phyloP scores from a whole-genome alignment of 2,329 filamentous ascomycete genomes.

The Corniculantispora saksenae region DNA sequence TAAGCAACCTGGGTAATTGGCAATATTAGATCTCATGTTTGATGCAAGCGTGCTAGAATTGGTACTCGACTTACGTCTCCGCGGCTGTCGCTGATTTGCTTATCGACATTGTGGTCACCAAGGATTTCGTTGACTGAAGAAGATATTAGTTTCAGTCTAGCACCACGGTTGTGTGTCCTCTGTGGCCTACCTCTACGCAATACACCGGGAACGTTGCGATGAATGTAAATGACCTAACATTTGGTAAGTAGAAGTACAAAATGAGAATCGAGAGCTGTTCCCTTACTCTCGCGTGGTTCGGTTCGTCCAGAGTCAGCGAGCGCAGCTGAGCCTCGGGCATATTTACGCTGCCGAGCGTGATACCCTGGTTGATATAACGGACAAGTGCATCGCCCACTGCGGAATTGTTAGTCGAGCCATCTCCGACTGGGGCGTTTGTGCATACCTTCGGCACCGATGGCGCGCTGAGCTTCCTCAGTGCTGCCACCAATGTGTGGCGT shows the following conservation, averaged over 20 bases:
- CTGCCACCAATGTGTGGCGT: constrained; percentile 97
- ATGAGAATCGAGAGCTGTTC: background rate
- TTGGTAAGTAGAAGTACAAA: constrained; percentile 21
- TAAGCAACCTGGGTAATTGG: constrained; percentile 69
- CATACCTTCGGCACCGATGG: constrained; percentile 83
- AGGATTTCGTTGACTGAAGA: constrained; percentile 84
- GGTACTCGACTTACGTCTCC: constrained; percentile 65
- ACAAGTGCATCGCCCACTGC: constrained; percentile 81
- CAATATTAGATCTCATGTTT: constrained; percentile 12
- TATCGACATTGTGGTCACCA: constrained; percentile 95
- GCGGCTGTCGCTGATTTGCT: constrained; percentile 95
- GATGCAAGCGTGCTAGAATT: background rate
- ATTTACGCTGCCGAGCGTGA: constrained; percentile 90
- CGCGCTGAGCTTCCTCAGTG: constrained; percentile 95
- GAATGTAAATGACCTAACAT: constrained; percentile 81
- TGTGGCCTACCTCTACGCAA: constrained; percentile 69
- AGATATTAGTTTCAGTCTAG: background rate
- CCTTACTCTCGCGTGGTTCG: constrained; percentile 76
- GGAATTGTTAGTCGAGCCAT: constrained; percentile 21
- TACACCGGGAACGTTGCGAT: constrained; percentile 94
- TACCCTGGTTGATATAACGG: constrained; percentile 93
- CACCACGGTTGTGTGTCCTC: constrained; percentile 17
- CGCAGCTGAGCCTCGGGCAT: constrained; percentile 92
- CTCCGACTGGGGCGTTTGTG: background rate
- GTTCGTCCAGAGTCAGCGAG: constrained; percentile 85